Conservation (phyloP, 73 alveolate genomes). For the Uronychia setigera region DNA sequence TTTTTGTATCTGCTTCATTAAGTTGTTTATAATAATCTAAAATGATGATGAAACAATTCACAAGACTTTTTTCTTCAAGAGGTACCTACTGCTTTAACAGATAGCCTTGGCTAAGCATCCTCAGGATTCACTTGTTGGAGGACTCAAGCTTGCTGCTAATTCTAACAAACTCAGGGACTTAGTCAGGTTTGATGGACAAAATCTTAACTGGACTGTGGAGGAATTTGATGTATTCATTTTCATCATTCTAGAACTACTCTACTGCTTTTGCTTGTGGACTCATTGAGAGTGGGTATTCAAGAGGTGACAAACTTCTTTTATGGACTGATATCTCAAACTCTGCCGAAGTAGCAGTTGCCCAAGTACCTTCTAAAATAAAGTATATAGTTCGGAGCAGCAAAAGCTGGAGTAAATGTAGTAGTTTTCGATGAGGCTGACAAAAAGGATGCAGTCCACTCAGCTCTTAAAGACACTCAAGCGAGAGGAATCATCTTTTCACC, state of each 20-base stretch:
- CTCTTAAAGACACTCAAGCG: conserved; percentile 37
- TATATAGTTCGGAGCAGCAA: conserved; percentile 49
- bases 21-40: too few relatives aligned
- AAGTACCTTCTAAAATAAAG: not conserved
- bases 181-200: conserved; percentile 53
- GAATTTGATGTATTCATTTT: conserved; percentile 41
- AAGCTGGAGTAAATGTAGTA: conserved; percentile 59
- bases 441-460: conserved; percentile 20
- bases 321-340: conserved; percentile 58
- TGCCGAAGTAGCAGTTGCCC: conserved; percentile 52
- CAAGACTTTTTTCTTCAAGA: too few relatives aligned
- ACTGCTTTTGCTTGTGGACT: conserved; percentile 63
- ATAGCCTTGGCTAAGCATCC: not conserved
- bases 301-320: conserved; percentile 50
- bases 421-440: conserved; percentile 39
- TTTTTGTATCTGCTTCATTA: too few relatives aligned
- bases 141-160: conserved; percentile 1
- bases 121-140: conserved; percentile 4
- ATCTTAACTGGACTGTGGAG: conserved; percentile 42
- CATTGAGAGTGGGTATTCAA: conserved; percentile 46
- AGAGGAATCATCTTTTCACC: conserved; percentile 59
- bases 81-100: too few relatives aligned
- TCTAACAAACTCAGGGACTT: conserved; percentile 33
- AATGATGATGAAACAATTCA: too few relatives aligned
- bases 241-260: conserved; percentile 19